phyloP scores from a whole-genome alignment of 352 stramenopile species.

The Phytophthora brassicae region DNA sequence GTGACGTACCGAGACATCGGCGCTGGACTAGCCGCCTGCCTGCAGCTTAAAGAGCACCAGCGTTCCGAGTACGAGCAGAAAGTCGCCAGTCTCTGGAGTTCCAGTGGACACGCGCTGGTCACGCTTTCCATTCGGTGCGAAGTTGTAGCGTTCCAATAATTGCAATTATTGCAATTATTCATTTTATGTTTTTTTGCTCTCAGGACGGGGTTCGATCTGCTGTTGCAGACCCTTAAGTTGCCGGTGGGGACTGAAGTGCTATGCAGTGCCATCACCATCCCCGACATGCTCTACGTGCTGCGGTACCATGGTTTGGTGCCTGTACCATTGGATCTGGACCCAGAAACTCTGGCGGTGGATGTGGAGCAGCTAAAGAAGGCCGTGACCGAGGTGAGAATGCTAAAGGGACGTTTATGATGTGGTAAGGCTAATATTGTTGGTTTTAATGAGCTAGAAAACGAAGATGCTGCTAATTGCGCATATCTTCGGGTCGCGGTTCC shows the following conservation, averaged over 20 bases:
- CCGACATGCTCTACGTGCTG: conserved; percentile 84
- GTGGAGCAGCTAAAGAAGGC: conserved; percentile 43
- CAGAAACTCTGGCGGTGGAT: conserved; percentile 63
- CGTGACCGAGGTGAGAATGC: conserved; percentile 40
- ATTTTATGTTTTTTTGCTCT: neutral
- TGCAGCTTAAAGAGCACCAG: conserved; percentile 59
- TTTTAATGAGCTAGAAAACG: conserved; percentile 45
- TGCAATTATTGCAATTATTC: too few species aligned
- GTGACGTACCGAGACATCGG: conserved; percentile 76
- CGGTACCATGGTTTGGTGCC: conserved; percentile 75
- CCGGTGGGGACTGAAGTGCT: conserved; percentile 68
- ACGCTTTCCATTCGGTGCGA: conserved; percentile 71
- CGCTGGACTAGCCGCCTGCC: conserved; percentile 51
- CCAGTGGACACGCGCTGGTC: conserved; percentile 59
- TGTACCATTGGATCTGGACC: conserved; percentile 70
- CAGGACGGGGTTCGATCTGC: conserved; percentile 82
- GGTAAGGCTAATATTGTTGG: conserved; percentile 1
- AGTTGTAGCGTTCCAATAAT: too few species aligned
- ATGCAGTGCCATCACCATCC: conserved; percentile 84
- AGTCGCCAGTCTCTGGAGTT: conserved; percentile 57
- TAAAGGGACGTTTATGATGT: neutral
- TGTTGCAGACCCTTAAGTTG: conserved; percentile 77
- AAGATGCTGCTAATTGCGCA: conserved; percentile 74
- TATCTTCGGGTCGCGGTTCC: conserved; percentile 71
- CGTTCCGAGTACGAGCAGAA: conserved; percentile 52